phyloP scores from a whole-genome alignment of 352 stramenopile genomes.

The Phytophthora capsici region DNA sequence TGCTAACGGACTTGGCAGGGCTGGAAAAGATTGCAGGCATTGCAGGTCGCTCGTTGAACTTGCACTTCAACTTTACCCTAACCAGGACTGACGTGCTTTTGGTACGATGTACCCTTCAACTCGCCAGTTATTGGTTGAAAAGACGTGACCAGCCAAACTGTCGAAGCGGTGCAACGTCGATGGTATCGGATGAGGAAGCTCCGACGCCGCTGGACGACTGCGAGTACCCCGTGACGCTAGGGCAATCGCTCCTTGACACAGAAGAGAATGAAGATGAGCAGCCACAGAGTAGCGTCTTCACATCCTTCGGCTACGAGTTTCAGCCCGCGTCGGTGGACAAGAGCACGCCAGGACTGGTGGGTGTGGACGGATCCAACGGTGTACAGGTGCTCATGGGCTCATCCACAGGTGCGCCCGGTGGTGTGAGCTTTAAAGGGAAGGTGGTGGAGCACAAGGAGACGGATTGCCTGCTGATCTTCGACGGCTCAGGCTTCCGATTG shows the following conservation, averaged over 20 bases:
- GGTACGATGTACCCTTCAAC: conserved; percentile 40
- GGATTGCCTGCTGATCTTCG: conserved; percentile 85
- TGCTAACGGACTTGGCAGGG: conserved; percentile 12
- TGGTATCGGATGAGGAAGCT: conserved; percentile 16
- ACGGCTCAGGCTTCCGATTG: conserved; percentile 67
- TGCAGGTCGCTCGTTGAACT: conserved; percentile 42
- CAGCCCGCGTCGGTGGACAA: conserved; percentile 83
- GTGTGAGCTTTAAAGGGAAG: conserved; percentile 85
- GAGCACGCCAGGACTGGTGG: conserved; percentile 66
- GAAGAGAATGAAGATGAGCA: conserved; percentile 14
- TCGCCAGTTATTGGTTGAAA: conserved; percentile 22
- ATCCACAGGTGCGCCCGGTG: conserved; percentile 53
- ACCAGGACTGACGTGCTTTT: conserved; percentile 35
- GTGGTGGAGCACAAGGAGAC: conserved; percentile 78
- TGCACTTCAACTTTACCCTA: conserved; percentile 17
- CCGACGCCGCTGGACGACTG: conserved; percentile 43
- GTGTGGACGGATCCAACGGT: conserved; percentile 59
- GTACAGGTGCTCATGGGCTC: conserved; percentile 75
- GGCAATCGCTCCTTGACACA: conserved; percentile 42
- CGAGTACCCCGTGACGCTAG: conserved; percentile 66
- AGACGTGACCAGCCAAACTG: conserved; percentile 16
- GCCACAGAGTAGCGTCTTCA: conserved; percentile 42
- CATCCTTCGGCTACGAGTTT: conserved; percentile 86
- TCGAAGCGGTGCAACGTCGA: conserved; percentile 9
- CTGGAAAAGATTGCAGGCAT: conserved; percentile 5